Evolutionary conservation across 2,329 filamentous ascomycete species (phyloP).

Genomic region (Arthrinium puccinioides): DNA sequence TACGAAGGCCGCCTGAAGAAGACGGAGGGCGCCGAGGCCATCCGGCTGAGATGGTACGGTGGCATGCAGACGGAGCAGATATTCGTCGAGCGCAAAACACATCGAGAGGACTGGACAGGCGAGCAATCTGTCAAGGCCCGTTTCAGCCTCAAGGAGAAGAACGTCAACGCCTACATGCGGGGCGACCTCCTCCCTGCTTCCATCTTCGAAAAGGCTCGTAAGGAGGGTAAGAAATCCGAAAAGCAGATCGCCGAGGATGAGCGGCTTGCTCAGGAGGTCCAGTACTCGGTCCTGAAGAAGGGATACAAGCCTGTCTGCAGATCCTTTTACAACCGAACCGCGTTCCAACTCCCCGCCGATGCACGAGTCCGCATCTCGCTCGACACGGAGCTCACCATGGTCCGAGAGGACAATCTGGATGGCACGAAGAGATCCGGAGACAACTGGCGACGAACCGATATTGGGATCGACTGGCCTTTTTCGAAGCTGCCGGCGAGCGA

Average conservation of each 20-base stretch:
- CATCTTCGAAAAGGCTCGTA: slow-evolving; percentile 94
- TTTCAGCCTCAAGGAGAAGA: slow-evolving; percentile 93
- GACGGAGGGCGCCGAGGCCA: slow-evolving; percentile 94
- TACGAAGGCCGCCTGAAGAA: slow-evolving; percentile 95
- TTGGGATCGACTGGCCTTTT: slow-evolving; percentile 94
- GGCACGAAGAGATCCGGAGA: slow-evolving; percentile 67
- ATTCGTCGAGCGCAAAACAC: slow-evolving; percentile 95
- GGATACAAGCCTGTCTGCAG: slow-evolving; percentile 83
- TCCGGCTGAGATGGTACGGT: slow-evolving; percentile 94
- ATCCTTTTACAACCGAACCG: slow-evolving; percentile 96
- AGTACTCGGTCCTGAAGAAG: slow-evolving; percentile 85
- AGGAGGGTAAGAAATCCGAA: slow-evolving; percentile 88
- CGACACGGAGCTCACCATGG: slow-evolving; percentile 92
- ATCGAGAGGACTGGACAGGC: slow-evolving; percentile 97
- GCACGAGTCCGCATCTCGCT: slow-evolving; percentile 93
- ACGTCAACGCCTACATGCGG: slow-evolving; percentile 83
- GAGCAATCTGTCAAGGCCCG: slow-evolving; percentile 98
- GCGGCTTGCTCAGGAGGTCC: slow-evolving; percentile 81
- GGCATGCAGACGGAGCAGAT: slow-evolving; percentile 93
- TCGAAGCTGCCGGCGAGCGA: slow-evolving; percentile 79
- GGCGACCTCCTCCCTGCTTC: slow-evolving; percentile 79
- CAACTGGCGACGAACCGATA: slow-evolving; percentile 96
- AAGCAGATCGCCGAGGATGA: slow-evolving; percentile 90
- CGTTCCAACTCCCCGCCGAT: slow-evolving; percentile 94
- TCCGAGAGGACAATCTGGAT: slow-evolving; percentile 90